A percentile compares a stretch with the other conserved stretches of the same genome.
Evolutionary conservation across 768 basidiomycete genomes (phyloP).

Genomic region (Gymnopilus dilepis): DNA sequence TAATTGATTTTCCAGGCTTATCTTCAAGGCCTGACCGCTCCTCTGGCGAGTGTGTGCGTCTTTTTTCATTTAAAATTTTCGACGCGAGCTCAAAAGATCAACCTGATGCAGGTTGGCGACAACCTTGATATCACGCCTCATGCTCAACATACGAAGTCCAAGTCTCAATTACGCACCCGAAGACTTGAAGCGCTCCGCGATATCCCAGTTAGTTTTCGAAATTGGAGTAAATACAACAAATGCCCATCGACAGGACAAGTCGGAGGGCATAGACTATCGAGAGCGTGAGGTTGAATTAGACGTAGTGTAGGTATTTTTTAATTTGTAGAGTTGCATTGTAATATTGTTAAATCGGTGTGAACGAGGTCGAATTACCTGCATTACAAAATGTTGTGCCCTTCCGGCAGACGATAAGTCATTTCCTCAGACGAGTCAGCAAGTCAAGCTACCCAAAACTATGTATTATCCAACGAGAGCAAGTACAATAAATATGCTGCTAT

Average conservation of each 20-base stretch:
- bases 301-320: not conserved
- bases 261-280: not conserved
- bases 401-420: too few relatives aligned
- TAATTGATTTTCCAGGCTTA: conserved; percentile 21
- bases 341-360: too few relatives aligned
- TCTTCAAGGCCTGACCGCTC: conserved; percentile 28
- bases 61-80: too few relatives aligned
- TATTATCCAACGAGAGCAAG: too few relatives aligned
- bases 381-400: too few relatives aligned
- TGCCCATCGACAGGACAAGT: not conserved
- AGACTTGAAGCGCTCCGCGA: not conserved
- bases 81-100: too few relatives aligned
- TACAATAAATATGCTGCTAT: too few relatives aligned
- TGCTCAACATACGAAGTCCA: conserved; percentile 30
- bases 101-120: conserved; percentile 23
- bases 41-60: conserved; percentile 35
- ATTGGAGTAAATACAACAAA: conserved; percentile 2
- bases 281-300: not conserved
- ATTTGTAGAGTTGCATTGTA: too few relatives aligned
- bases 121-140: conserved; percentile 25
- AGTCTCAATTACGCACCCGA: conserved; percentile 20
- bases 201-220: not conserved
- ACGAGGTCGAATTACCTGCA: too few relatives aligned
- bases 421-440: too few relatives aligned
- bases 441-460: too few relatives aligned